A percentile compares a stretch with the other conserved stretches of the same genome.
Evolutionary conservation across 140 eudicot species (phyloP).

Genomic region (Cichorium intybus): DNA sequence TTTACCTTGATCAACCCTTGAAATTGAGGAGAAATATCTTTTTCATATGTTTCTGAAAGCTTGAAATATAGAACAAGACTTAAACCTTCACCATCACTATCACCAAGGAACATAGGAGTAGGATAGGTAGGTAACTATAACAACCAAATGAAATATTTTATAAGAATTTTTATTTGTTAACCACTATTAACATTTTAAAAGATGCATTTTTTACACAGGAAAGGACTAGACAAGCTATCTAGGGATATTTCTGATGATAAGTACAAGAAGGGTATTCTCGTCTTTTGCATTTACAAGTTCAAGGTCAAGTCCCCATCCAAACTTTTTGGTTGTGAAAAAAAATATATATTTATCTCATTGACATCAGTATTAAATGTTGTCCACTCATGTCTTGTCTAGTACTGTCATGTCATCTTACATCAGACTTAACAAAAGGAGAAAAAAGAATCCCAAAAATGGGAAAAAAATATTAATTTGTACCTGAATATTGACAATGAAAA

Average conservation of each 20-base stretch:
- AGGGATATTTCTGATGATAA: background rate
- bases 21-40: conserved; percentile 61
- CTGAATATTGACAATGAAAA: conserved; percentile 83
- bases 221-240: background rate
- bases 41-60: conserved; percentile 63
- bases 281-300: background rate
- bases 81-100: conserved; percentile 80
- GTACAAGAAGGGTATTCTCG: background rate
- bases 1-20: conserved; percentile 69
- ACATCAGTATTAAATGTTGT: no score
- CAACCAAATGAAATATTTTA: conserved; percentile 1
- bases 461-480: conserved; percentile 20
- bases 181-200: background rate
- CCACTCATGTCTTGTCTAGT: no score
- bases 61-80: conserved; percentile 85
- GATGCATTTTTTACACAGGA: background rate
- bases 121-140: conserved; percentile 79
- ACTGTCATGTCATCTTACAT: no score
- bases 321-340: no score
- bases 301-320: no score
- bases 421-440: no score
- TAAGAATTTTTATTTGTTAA: conserved; percentile 3
- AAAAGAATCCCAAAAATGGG: background rate
- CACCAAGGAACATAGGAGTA: conserved; percentile 71
- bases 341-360: no score